Evolutionary conservation across 2,329 filamentous ascomycete species (phyloP).

Genomic region (Colletotrichum theobromicola): DNA sequence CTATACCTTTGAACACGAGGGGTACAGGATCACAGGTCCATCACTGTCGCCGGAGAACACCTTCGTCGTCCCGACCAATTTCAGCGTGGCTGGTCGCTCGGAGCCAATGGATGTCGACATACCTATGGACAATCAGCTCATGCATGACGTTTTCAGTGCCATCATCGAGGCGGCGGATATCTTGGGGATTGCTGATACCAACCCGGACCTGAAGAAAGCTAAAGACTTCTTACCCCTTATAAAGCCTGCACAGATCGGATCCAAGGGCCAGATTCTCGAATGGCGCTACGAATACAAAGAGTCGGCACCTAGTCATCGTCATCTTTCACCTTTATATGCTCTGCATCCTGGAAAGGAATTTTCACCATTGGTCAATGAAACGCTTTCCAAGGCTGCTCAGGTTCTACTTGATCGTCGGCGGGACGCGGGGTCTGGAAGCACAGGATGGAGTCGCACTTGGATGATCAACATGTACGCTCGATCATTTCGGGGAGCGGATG

Average conservation of each 20-base stretch:
- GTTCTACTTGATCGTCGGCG: constrained; percentile 3
- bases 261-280: constrained; percentile 8
- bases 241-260: neutral
- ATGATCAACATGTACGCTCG: neutral
- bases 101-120: constrained; percentile 24
- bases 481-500: constrained; percentile 24
- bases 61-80: constrained; percentile 20
- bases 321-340: constrained; percentile 54
- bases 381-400: constrained; percentile 26
- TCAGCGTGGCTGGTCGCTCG: neutral
- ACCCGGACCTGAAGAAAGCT: neutral
- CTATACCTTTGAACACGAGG: constrained; percentile 38
- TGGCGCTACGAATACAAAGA: constrained; percentile 35
- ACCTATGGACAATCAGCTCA: constrained; percentile 32
- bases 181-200: neutral
- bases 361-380: constrained; percentile 29
- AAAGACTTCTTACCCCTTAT: neutral
- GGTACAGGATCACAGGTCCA: constrained; percentile 27
- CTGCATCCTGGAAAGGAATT: constrained; percentile 40
- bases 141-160: constrained; percentile 4
- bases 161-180: neutral
- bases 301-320: constrained; percentile 52
- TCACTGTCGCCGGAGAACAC: constrained; percentile 29
- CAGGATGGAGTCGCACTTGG: neutral
- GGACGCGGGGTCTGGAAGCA: constrained; percentile 20